These are phyloP conservation scores for Huiozyma sinensis DNA, from an alignment of 805 yeast genomes.

Conservation along the genomic window DNA sequence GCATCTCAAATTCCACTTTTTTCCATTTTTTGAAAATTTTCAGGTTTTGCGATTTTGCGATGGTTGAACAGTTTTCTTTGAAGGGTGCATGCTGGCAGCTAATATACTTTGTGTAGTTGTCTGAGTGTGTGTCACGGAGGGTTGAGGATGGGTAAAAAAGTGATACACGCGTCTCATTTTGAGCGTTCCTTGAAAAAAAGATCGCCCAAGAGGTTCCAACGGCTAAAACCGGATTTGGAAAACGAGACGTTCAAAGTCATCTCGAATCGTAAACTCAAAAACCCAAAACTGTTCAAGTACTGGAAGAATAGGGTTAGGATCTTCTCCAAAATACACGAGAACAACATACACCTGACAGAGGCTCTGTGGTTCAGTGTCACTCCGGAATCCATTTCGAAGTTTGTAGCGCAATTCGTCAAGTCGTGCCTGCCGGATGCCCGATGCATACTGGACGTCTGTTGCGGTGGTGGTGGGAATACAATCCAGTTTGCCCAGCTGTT, in stretches of 20 bases:
- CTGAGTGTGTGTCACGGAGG: not conserved
- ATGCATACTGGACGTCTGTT: slow-evolving; percentile 54
- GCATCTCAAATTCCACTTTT: too few species aligned
- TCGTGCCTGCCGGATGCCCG: slow-evolving; percentile 41
- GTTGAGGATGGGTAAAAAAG: slow-evolving; percentile 7
- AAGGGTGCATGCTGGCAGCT: not conserved
- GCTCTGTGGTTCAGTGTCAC: slow-evolving; percentile 87
- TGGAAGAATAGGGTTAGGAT: slow-evolving; percentile 54
- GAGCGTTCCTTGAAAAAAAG: slow-evolving; percentile 4
- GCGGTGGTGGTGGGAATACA: slow-evolving; percentile 85
- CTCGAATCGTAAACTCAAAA: slow-evolving; percentile 9
- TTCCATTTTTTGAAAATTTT: too few species aligned
- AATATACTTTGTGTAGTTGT: not conserved
- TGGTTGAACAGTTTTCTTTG: not conserved
- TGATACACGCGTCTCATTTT: slow-evolving; percentile 9
- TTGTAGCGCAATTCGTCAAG: slow-evolving; percentile 42
- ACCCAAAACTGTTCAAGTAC: slow-evolving; percentile 32
- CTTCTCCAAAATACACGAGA: slow-evolving; percentile 56
- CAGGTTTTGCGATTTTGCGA: not conserved
- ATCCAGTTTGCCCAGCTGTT: slow-evolving; percentile 62
- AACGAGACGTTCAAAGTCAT: slow-evolving; percentile 11
- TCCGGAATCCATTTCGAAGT: slow-evolving; percentile 61
- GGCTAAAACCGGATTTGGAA: slow-evolving; percentile 6
- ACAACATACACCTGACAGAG: slow-evolving; percentile 48
- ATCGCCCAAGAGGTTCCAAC: slow-evolving; percentile 7